Base-by-base conservation (phyloP, 768 basidiomycete genomes). In the Paxillus ammoniavirescens region DNA sequence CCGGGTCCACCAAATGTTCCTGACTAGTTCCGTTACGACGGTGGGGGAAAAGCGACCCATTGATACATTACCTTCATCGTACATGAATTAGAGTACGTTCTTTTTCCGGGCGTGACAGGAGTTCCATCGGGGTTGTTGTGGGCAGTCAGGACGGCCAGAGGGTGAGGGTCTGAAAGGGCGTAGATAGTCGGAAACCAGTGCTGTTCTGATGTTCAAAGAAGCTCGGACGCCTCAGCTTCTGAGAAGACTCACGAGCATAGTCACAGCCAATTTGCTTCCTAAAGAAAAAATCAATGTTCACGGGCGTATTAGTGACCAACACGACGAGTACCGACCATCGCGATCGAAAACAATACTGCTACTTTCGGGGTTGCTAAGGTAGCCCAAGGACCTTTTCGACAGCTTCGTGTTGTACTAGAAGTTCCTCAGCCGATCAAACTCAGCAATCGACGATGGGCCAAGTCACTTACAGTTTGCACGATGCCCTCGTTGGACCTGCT, bases 181-280 rank as follows among this genome's bases (percentile, higher is more conserved):
- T 91, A 92, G 13, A 92, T 80, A 1, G 87, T 87, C 0, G 90
- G 89, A 42, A 77, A 72, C 67, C 82, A 84, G 55, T 87, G 77
- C 89, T 91, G 56, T 21, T 28, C 47, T 31, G 52, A 38, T 47
- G 48, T 23, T 59, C 21, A 49, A 5, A 47, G 37, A 36, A 17
- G 52, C 2, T 2, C 26, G 26, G n/a, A 45, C 18, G 31, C 26
- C 46, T 40, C 26, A 41, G 44, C n/a, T 18, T 37, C 33, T 14
- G 23, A 42, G 14, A 54, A 51, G 41, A 60, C 82, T 42, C 61
- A 90, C 89, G 17, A 86, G 76, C 69, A 89, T 81, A 4, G 84
- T 83, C 12, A 87, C 82, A 5, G 82, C 84, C 4, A 91, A 65
- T 65, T 75, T 84, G 14, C 69, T 76, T 18, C 89, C 89, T 90